phyloP scores from a whole-genome alignment of 768 basidiomycete species.

The Suillus luteus region DNA sequence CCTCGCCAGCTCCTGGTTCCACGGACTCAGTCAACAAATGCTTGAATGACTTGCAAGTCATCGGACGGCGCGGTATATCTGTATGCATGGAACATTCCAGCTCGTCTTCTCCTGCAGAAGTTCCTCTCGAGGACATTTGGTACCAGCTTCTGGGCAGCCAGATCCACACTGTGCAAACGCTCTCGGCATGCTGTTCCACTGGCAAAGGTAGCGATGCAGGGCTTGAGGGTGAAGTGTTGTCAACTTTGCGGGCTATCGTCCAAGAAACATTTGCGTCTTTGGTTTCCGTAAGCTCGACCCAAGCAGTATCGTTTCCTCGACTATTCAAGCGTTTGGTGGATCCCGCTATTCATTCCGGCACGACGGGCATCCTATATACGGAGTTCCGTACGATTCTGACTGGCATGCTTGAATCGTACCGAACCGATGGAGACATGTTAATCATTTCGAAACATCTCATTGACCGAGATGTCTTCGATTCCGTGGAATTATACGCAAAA shows the following conservation, averaged over 20 bases:
- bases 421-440: conserved; percentile 88
- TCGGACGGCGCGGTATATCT: conserved; percentile 61
- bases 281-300: conserved; percentile 80
- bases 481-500: conserved; percentile 57
- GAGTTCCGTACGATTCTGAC: conserved; percentile 91
- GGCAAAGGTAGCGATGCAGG: conserved; percentile 21
- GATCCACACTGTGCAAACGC: conserved; percentile 73
- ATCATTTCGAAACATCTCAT: conserved; percentile 80
- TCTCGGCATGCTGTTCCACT: conserved; percentile 48
- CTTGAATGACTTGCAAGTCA: conserved; percentile 53
- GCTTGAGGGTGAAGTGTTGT: conserved; percentile 41
- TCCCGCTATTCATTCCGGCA: conserved; percentile 51
- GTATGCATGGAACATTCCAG: conserved; percentile 74
- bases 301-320: conserved; percentile 84
- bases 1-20: conserved; percentile 19
- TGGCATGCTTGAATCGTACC: conserved; percentile 96
- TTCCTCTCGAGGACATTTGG: conserved; percentile 84
- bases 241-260: conserved; percentile 68
- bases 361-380: conserved; percentile 71
- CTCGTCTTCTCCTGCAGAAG: conserved; percentile 38
- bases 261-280: conserved; percentile 84
- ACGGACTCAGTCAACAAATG: conserved; percentile 33
- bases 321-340: conserved; percentile 92
- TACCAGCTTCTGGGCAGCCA: conserved; percentile 82
- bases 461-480: conserved; percentile 79